Evolutionary conservation across 148 eudicot genomes (phyloP), one percentile per base, ranked within the genome.

Genomic region (Rhododendron vialii): DNA sequence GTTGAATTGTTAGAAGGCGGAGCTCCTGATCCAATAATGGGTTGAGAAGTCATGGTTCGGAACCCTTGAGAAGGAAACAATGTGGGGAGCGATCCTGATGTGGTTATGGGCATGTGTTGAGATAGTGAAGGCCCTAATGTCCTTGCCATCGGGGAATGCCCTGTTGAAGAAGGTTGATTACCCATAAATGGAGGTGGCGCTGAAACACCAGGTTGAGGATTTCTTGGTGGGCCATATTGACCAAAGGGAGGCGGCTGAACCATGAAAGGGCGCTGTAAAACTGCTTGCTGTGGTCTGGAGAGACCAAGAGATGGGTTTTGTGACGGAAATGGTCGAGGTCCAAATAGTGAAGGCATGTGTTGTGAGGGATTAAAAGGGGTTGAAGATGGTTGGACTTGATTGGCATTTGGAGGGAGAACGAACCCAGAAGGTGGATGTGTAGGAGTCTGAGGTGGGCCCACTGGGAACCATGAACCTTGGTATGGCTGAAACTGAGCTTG

Each of bases 391-490:
- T 84, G 89, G 84, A 75, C 63, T 67, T 84, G 71, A 83, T 51
- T 86, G 13, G 87, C 33, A 88, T 78, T 90, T 45, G 91, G 88
- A 85, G 83, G 83, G 73, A 84, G 43, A 26, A 38, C 55, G 78
- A 82, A 84, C 35, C 93, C 91, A 75, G 91, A 78, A 57, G 89
- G 82, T 76, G 76, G 65, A 83, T 26, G 77, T 15, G 73, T 43
- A 36, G 74, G 85, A 81, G 17, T 84, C 71, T 88, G 87, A 88
- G 91, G 69, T 86, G 86, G 89, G 78, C 87, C 88, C 43, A 82
- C 41, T 30, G 92, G 90, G 86, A 92, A 88, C 99, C 98, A 96
- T 55, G 93, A 86, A 84, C 86, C 87, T 79, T 90, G 90, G 87
- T 89, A 88, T 75, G 88, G 90, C 84, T 88, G 95, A 87, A 92